Conservation (phyloP, 495 filamentous ascomycete genomes). For the Cairneyella variabilis region DNA sequence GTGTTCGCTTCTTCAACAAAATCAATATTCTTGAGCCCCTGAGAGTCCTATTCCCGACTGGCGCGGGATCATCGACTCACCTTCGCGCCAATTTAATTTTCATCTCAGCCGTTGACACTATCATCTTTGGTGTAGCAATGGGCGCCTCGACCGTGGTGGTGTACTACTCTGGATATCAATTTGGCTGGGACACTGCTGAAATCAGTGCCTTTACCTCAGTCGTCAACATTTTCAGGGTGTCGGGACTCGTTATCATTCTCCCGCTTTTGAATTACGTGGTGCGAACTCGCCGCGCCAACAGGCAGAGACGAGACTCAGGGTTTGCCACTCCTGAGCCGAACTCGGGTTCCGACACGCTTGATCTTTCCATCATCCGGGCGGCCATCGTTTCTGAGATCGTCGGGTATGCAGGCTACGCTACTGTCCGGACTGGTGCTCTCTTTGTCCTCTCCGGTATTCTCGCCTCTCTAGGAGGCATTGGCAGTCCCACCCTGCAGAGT, state of each 20-base stretch:
- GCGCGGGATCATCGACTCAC: conserved; percentile 48
- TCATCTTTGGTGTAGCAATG: conserved; percentile 76
- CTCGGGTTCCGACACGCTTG: conserved; percentile 72
- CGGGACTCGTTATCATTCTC: conserved; percentile 68
- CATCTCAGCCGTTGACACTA: conserved; percentile 73
- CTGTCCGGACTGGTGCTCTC: conserved; percentile 50
- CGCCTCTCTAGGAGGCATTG: conserved; percentile 78
- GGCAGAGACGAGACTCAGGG: conserved; percentile 29
- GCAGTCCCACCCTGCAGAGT: conserved; percentile 74
- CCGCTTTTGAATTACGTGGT: conserved; percentile 68
- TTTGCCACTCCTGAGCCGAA: conserved; percentile 39
- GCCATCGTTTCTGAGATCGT: conserved; percentile 74
- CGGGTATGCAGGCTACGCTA: conserved; percentile 70
- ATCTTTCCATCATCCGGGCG: conserved; percentile 70
- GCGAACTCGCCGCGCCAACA: conserved; percentile 44
- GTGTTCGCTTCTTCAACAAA: conserved; percentile 1
- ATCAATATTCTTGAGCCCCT: conserved; percentile 70
- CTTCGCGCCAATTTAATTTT: conserved; percentile 76
- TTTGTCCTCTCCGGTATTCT: conserved; percentile 65
- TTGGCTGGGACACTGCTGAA: conserved; percentile 77
- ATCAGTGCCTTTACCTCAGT: conserved; percentile 73
- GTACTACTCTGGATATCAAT: conserved; percentile 73
- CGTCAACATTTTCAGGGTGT: conserved; percentile 69
- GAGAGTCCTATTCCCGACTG: conserved; percentile 69
- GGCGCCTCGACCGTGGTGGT: conserved; percentile 73